Base-by-base conservation (phyloP, 1,284 basidiomycete genomes). In the Marasmius oreades region DNA sequence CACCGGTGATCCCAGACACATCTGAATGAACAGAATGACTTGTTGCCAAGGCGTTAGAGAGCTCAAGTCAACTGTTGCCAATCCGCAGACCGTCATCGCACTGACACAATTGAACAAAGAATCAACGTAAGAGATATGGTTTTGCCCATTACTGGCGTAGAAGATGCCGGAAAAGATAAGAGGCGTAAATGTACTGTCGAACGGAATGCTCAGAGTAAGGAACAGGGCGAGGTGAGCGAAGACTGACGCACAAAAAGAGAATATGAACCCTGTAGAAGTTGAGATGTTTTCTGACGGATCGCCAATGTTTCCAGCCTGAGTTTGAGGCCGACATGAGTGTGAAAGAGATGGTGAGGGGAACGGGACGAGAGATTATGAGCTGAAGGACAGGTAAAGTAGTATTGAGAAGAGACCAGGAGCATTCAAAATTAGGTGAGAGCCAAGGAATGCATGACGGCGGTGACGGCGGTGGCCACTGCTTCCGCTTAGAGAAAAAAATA, bases 81-180 rank as follows among this genome's bases (percentile, higher is more conserved):
- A 75, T 12, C 92, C 91, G 63, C 88, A 91, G 57, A 92, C 87
- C 3, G 86, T 85, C 76, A 92, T 85, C 8, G 89, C 84, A 68
- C 85, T 90, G 65, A 92, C 80, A 59, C 83, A 90, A 64, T 81
- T 79, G 73, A 84, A 94, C 44, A 93, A 77, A 11, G 84, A 77
- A 66, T 93, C 91, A 66, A 92, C 79, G 69, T 90, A 92, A 37
- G 78, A 63, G 48, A 91, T 77, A 48, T 78, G 81, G 62, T 77
- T 80, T 55, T 73, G 69, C 45, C 86, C 87, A 77, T 90, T 90
- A 69, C 79, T 79, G n/a, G 81, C 86, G 62, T 84, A 93, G 64
- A 93, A 80, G 52, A 93, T 82, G 26, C 67, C 81, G 20, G 91
- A 90, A 66, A 82, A 84, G 50, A 92, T 75, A 58, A 93, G 74